phyloP scores from a whole-genome alignment of 2,329 filamentous ascomycete species.

The Pseudocercospora crystallina region DNA sequence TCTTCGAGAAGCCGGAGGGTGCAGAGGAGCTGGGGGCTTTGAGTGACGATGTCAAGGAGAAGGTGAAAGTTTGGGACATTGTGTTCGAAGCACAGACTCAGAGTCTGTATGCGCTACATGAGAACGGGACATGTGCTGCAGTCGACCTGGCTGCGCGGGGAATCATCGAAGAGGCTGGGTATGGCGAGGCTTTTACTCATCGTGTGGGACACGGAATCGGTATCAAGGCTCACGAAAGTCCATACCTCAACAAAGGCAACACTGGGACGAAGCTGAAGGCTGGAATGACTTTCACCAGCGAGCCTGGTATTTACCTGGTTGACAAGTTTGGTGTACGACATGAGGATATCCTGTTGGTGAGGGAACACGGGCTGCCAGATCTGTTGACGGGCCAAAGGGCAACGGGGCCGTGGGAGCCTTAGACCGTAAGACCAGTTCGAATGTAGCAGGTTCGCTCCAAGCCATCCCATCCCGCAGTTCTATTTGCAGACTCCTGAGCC shows the following conservation, averaged over 20 bases:
- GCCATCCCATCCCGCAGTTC: too few species aligned
- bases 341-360: conserved; percentile 62
- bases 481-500: too few species aligned
- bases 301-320: conserved; percentile 63
- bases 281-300: conserved; percentile 64
- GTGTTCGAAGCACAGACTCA: conserved; percentile 63
- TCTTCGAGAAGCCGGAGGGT: conserved; percentile 33
- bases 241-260: conserved; percentile 65
- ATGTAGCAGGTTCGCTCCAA: too few species aligned
- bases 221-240: conserved; percentile 66
- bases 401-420: conserved; percentile 54
- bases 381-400: conserved; percentile 57
- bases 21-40: conserved; percentile 35
- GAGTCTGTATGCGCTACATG: conserved; percentile 52
- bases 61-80: conserved; percentile 59
- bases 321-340: conserved; percentile 62
- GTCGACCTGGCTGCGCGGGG: conserved; percentile 61
- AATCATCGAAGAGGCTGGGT: conserved; percentile 59
- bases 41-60: conserved; percentile 41
- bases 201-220: conserved; percentile 64
- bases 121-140: conserved; percentile 56
- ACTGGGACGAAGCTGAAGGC: conserved; percentile 46
- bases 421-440: too few species aligned
- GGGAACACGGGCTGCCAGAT: conserved; percentile 53
- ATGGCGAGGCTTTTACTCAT: conserved; percentile 61